A percentile compares a stretch with the other conserved stretches of the same genome.
Conservation (phyloP, 768 basidiomycete genomes). For the Roridomyces roridus region DNA sequence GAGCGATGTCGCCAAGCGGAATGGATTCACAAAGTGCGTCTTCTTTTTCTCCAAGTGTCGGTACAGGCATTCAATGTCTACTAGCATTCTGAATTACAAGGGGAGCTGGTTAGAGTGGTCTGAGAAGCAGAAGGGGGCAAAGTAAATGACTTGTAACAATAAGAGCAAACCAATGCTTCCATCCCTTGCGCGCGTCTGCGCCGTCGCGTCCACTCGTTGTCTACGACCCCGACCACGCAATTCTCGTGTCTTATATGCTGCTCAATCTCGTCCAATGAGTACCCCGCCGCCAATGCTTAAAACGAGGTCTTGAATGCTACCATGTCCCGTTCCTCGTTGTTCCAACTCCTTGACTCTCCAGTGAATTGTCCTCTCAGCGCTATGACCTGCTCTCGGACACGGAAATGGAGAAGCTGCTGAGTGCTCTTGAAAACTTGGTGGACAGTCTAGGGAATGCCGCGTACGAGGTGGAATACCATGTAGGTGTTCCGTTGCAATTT, state of each 20-base stretch:
- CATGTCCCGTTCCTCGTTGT: neutral
- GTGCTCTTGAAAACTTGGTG: slow-evolving; percentile 75
- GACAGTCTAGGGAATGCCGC: slow-evolving; percentile 59
- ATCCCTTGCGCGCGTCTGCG: slow-evolving; percentile 17
- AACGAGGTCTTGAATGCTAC: slow-evolving; percentile 49
- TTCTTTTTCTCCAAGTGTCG: neutral
- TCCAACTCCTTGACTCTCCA: slow-evolving; percentile 25
- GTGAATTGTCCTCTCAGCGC: slow-evolving; percentile 61
- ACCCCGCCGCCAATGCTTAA: slow-evolving; percentile 67
- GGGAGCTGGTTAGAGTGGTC: slow-evolving; percentile 93
- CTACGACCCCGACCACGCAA: slow-evolving; percentile 14
- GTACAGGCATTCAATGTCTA: neutral
- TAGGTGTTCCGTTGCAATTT: slow-evolving; percentile 40
- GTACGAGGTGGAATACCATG: slow-evolving; percentile 90
- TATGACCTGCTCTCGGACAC: slow-evolving; percentile 79
- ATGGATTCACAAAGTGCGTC: slow-evolving; percentile 81
- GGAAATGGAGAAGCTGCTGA: slow-evolving; percentile 80
- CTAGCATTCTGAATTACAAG: slow-evolving; percentile 74
- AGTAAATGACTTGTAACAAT: slow-evolving; percentile 21
- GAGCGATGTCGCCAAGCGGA: slow-evolving; percentile 79
- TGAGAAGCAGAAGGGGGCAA: slow-evolving; percentile 48
- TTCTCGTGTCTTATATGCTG: neutral
- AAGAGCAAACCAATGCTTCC: slow-evolving; percentile 35
- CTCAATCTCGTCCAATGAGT: slow-evolving; percentile 38
- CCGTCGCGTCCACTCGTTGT: slow-evolving; percentile 22